phyloP scores from a whole-genome alignment of 805 yeast species.

The Saturnispora hagleri region DNA sequence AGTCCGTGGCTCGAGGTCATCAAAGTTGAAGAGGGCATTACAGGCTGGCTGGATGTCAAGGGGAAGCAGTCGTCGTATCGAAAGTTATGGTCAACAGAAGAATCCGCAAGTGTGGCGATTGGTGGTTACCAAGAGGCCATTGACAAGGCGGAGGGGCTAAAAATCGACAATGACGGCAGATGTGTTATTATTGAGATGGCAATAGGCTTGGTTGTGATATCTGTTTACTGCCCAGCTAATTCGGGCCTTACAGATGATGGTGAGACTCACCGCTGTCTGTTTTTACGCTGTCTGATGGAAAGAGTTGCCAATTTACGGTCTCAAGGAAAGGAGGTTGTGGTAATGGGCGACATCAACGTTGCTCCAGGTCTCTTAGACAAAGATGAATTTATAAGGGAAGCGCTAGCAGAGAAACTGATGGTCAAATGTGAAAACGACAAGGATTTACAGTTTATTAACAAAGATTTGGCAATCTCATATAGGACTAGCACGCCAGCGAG shows the following conservation, averaged over 20 bases:
- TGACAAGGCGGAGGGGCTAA: constrained; percentile 22
- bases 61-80: constrained; percentile 16
- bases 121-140: constrained; percentile 61
- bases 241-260: constrained; percentile 64
- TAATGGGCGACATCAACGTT: constrained; percentile 87
- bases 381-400: constrained; percentile 55
- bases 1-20: constrained; percentile 36
- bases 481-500: constrained; percentile 34
- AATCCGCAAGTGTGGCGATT: constrained; percentile 29
- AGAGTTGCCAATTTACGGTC: constrained; percentile 49
- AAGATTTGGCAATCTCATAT: constrained; percentile 25
- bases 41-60: constrained; percentile 46
- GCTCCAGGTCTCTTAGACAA: constrained; percentile 73
- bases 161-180: constrained; percentile 81
- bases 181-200: constrained; percentile 67
- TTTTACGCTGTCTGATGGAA: constrained; percentile 48
- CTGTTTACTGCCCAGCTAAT: constrained; percentile 88
- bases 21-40: constrained; percentile 85
- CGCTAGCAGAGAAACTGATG: constrained; percentile 31
- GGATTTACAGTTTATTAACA: constrained; percentile 31
- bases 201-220: constrained; percentile 48
- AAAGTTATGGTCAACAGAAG: constrained; percentile 16
- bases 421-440: constrained; percentile 12
- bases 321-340: constrained; percentile 57
- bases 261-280: constrained; percentile 46